Conservation (phyloP, 2,329 filamentous ascomycete genomes). For the Ambrosiella xylebori region DNA sequence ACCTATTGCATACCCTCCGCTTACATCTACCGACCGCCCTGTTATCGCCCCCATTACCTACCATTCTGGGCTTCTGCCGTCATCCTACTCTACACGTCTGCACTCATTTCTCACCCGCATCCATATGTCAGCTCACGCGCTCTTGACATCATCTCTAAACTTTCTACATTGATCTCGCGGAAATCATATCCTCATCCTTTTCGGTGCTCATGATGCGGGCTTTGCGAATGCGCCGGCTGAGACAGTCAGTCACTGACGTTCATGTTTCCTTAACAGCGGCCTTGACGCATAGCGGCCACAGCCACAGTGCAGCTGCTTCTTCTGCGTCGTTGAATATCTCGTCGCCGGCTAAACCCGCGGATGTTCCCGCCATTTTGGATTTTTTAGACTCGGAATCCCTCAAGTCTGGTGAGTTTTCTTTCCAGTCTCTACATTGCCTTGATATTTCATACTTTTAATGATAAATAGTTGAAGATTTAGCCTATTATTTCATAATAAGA, state of each 20-base stretch:
- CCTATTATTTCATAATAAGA: not conserved
- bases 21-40: no score
- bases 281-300: not conserved
- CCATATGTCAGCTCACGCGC: not conserved
- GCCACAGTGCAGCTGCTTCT: not conserved
- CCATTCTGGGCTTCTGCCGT: not conserved
- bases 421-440: not conserved
- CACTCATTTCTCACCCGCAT: not conserved
- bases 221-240: slow-evolving; percentile 7
- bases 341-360: slow-evolving; percentile 6
- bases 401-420: slow-evolving; percentile 7
- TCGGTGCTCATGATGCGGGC: slow-evolving; percentile 6
- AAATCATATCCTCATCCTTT: slow-evolving; percentile 2
- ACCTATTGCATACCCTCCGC: not conserved
- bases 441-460: no score
- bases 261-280: slow-evolving; percentile 11
- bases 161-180: not conserved
- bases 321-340: not conserved
- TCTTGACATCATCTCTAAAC: not conserved
- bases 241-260: slow-evolving; percentile 10
- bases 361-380: slow-evolving; percentile 8
- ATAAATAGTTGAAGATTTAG: no score
- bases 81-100: not conserved
- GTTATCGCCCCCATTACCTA: not conserved
- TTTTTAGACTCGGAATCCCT: slow-evolving; percentile 4